Evolutionary conservation across 345 rosid species (phyloP).

Genomic region (Brassica incana): DNA sequence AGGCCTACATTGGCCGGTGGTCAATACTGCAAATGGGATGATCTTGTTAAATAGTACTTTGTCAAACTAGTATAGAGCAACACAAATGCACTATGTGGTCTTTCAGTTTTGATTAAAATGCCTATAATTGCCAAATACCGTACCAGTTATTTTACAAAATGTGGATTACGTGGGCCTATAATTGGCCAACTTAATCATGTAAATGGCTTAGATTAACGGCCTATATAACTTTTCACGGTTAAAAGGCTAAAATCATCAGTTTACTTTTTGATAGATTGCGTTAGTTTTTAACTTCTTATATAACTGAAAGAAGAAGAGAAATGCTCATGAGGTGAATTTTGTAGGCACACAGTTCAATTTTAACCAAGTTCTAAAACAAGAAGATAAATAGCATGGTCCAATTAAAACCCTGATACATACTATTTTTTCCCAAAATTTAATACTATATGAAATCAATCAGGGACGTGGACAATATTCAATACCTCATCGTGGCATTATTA

Average conservation of each 20-base stretch:
- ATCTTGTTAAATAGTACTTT: slow-evolving; percentile 44
- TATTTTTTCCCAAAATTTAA: neutral
- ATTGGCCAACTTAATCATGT: neutral
- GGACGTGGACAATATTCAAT: neutral
- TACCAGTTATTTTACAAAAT: neutral
- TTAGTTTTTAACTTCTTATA: too few species aligned
- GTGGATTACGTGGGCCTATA: neutral
- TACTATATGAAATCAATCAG: neutral
- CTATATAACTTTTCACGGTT: too few species aligned
- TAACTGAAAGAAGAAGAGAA: neutral
- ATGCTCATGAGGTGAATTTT: slow-evolving; percentile 1
- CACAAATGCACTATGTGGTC: neutral
- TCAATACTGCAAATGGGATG: slow-evolving; percentile 99
- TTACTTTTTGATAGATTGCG: too few species aligned
- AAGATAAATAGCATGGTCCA: slow-evolving; percentile 23
- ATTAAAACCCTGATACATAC: slow-evolving; percentile 3
- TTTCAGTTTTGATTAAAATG: neutral
- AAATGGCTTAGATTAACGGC: too few species aligned
- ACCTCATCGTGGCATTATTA: neutral
- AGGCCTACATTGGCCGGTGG: slow-evolving; percentile 77
- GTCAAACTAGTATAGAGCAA: neutral
- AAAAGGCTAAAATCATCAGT: too few species aligned
- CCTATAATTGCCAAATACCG: neutral
- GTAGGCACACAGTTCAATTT: slow-evolving; percentile 21
- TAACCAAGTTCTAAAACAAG: slow-evolving; percentile 10